Evolutionary conservation across 1,284 basidiomycete genomes (phyloP).

Genomic region (Boletellus deceptivus): DNA sequence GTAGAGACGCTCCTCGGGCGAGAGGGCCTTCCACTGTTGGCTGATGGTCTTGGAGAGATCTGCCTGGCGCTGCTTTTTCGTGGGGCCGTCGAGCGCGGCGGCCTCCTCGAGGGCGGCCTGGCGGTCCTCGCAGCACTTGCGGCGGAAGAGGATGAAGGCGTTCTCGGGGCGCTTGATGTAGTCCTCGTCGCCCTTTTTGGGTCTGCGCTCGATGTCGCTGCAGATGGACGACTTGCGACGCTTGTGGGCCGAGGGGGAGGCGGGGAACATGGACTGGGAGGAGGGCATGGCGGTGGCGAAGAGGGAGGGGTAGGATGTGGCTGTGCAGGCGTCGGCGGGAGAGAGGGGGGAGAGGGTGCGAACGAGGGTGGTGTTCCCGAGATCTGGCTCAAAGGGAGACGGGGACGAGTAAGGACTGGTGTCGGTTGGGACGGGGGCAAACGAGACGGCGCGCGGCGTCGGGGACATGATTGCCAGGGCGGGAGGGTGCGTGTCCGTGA

Average conservation of each 20-base stretch:
- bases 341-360: conserved; percentile 51
- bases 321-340: conserved; percentile 19
- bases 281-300: conserved; percentile 36
- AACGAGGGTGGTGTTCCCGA: conserved; percentile 44
- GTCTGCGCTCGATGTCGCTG: conserved; percentile 61
- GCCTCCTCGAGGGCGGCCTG: conserved; percentile 45
- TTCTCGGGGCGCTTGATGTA: conserved; percentile 81
- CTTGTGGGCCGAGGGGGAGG: conserved; percentile 44
- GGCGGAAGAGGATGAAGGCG: conserved; percentile 77
- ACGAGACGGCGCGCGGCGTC: conserved; percentile 73
- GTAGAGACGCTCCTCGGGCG: conserved; percentile 57
- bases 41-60: conserved; percentile 76
- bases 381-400: conserved; percentile 70
- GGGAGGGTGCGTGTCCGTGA: conserved; percentile 55
- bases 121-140: conserved; percentile 70
- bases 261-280: conserved; percentile 33
- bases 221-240: conserved; percentile 60
- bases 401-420: conserved; percentile 64
- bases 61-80: conserved; percentile 54
- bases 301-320: conserved; percentile 34
- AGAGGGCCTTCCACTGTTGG: conserved; percentile 68
- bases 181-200: conserved; percentile 75
- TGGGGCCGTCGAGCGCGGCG: conserved; percentile 35
- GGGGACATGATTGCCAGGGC: conserved; percentile 65
- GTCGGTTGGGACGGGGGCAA: conserved; percentile 60